Conservation (phyloP, 495 filamentous ascomycete genomes). For the Neurospora sp. region DNA sequence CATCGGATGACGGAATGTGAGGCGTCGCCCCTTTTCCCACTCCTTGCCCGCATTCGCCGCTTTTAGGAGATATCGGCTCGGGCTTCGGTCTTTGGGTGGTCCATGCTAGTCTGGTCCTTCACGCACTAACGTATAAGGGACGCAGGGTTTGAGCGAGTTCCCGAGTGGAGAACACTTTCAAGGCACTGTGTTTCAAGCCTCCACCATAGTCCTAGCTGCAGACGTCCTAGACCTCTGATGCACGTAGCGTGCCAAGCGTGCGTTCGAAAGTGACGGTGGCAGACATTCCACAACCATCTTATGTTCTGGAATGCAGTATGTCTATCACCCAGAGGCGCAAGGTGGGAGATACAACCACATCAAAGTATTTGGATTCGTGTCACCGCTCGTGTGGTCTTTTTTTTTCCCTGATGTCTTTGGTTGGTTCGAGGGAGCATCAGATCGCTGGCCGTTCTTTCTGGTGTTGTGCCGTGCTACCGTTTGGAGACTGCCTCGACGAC, state of each 20-base stretch:
- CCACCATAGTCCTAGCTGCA: background rate
- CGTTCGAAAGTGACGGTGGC: background rate
- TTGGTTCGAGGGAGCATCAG: background rate
- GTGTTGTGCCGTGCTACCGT: background rate
- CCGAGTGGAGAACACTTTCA: background rate
- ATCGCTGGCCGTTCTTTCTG: background rate
- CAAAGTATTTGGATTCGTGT: background rate
- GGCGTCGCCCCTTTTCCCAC: background rate
- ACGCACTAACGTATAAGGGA: background rate
- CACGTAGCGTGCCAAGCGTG: background rate
- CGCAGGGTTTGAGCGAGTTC: background rate
- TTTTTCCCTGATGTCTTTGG: background rate
- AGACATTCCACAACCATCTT: background rate
- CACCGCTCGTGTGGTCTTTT: background rate
- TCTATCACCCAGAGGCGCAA: background rate
- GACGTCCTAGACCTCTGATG: background rate
- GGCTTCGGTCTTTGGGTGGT: background rate
- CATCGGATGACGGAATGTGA: background rate
- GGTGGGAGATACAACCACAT: background rate
- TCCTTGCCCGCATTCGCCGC: background rate
- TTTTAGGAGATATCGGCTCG: background rate
- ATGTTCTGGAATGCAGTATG: background rate
- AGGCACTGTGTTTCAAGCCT: background rate
- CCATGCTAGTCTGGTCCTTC: background rate
- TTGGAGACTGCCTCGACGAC: background rate